phyloP scores from a whole-genome alignment of 768 basidiomycete genomes.

The Boletus subcaerulescens region DNA sequence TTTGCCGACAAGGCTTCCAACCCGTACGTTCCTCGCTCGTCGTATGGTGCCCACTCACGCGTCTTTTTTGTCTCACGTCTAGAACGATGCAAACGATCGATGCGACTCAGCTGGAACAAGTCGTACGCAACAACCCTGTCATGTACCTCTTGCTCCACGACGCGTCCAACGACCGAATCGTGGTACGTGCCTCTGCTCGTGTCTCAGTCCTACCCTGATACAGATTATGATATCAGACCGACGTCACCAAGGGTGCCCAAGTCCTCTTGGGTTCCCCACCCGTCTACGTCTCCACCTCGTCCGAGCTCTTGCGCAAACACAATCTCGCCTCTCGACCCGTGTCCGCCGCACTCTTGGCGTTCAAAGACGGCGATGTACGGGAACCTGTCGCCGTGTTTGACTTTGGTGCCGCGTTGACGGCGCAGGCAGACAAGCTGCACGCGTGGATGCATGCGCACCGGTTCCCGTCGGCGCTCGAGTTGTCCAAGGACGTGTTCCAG shows the following conservation, averaged over 20 bases:
- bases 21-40: conserved; percentile 47
- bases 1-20: conserved; percentile 77
- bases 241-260: conserved; percentile 56
- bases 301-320: conserved; percentile 34
- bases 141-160: conserved; percentile 52
- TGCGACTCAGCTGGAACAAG: conserved; percentile 1
- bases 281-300: conserved; percentile 41
- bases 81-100: conserved; percentile 25
- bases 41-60: neutral
- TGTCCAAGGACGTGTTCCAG: conserved; percentile 78
- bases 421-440: conserved; percentile 23
- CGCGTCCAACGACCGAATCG: conserved; percentile 26
- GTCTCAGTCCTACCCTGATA: neutral
- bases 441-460: conserved; percentile 67
- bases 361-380: conserved; percentile 55
- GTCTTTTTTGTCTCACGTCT: neutral
- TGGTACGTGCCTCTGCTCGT: conserved; percentile 28
- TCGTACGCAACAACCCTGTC: conserved; percentile 14
- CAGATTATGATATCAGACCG: conserved; percentile 35
- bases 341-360: conserved; percentile 63
- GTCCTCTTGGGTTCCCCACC: conserved; percentile 48
- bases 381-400: conserved; percentile 45
- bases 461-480: conserved; percentile 69
- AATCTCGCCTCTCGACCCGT: conserved; percentile 31
- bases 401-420: neutral